Base-by-base conservation (phyloP, 2,329 filamentous ascomycete species). In the Talaromyces sp. region DNA sequence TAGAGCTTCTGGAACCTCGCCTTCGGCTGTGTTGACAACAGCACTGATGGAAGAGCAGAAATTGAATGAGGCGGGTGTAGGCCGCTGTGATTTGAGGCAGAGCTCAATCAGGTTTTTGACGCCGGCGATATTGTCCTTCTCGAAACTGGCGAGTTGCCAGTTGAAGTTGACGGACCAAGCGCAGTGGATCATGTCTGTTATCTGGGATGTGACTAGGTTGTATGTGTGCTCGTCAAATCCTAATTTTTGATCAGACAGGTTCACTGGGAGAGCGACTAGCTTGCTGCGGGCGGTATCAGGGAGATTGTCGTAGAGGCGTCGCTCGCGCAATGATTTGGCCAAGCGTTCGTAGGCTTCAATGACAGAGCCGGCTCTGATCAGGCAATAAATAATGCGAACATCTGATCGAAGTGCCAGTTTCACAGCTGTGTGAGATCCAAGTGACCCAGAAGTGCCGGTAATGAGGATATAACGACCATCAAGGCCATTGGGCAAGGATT, bases 121-220 rank as follows among this genome's bases (percentile, higher is more conserved):
- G 31, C 80, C 82, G 3, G 78, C 75, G 36, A 88, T 82, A 68
- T 83, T 83, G 22, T 85, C 82, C 45, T 79, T 78, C 58, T 81
- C 81, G 69, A 89, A 89, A 66, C 82, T 85, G 45, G 75, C 75
- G 1, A 89, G 77, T 3, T 82, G 80, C 62, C 87, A 78, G 29
- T 82, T 83, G 77, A 89, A 89, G 74, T 89, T 89, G 19, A 89
- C 88, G 1, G 84, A 80, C 88, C 88, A 89, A 22, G 87, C 87
- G 7, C 87, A 80, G 72, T 89, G 87, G 63, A 91, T 82, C 19
- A 91, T 1, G 17, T 59, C 56, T 13, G 56, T 59, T 11, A 59
- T 59, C 11, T 59, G 56, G 1, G 56, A 59, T 19, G 36, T 22
- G 10, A 59, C 45, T 10, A 59, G 36, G 5, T 45, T 59, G 38